Conservation (phyloP, 306 rosid species). For the Lupinus albus region DNA sequence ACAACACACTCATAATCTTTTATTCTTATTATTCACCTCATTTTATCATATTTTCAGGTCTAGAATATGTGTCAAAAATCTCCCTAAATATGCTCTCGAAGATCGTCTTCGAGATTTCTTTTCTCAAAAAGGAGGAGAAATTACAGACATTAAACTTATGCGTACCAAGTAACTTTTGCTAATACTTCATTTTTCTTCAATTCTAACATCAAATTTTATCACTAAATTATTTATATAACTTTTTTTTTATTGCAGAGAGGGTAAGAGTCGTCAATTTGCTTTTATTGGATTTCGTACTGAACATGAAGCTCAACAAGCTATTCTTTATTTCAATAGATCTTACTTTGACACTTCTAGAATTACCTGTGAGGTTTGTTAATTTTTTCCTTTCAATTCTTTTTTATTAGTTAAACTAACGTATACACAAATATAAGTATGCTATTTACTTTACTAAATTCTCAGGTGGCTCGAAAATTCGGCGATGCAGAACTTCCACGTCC, state of each 20-base stretch:
- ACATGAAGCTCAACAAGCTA: slow-evolving; percentile 71
- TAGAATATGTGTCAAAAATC: slow-evolving; percentile 80
- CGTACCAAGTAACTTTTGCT: slow-evolving; percentile 75
- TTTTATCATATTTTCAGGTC: slow-evolving; percentile 59
- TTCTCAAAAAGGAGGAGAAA: slow-evolving; percentile 82
- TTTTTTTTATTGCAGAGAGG: slow-evolving; percentile 50
- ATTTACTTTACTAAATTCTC: no score
- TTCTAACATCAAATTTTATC: no score
- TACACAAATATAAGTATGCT: background rate
- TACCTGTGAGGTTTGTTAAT: slow-evolving; percentile 68
- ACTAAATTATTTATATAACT: no score
- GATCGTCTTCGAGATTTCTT: slow-evolving; percentile 63
- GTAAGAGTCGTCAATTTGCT: slow-evolving; percentile 77
- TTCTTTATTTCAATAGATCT: slow-evolving; percentile 63
- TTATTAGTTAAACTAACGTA: slow-evolving; percentile 8
- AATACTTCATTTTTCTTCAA: slow-evolving; percentile 28
- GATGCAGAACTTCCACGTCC: slow-evolving; percentile 82
- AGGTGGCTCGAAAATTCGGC: slow-evolving; percentile 75
- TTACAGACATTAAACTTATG: slow-evolving; percentile 79
- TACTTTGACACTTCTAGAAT: slow-evolving; percentile 62
- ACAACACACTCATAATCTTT: no score
- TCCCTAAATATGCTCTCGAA: slow-evolving; percentile 65
- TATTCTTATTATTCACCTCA: no score
- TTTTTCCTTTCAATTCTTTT: background rate
- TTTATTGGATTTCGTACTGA: slow-evolving; percentile 78